Evolutionary conservation across 257 asterid genomes (phyloP).

Genomic region (Petunia axillaris): DNA sequence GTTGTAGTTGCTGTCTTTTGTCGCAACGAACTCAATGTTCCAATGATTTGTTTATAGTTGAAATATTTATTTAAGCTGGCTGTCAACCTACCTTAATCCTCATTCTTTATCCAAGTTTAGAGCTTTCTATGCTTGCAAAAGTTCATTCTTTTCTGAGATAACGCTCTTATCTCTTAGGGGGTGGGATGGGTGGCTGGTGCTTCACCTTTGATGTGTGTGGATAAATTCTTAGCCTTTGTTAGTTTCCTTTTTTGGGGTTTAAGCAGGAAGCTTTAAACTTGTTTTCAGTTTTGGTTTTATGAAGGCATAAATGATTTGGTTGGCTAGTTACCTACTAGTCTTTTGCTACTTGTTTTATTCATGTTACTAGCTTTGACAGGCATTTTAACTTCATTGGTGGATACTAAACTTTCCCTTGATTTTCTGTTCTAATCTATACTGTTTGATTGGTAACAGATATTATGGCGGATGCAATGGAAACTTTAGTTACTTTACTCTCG

Average conservation of each 20-base stretch:
- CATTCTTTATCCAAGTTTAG: not conserved
- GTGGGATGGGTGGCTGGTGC: not conserved
- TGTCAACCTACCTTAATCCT: not conserved
- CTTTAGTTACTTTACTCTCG: constrained; percentile 41
- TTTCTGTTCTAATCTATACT: not conserved
- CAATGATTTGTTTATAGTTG: not conserved
- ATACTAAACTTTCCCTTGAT: not conserved
- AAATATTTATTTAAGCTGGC: not conserved
- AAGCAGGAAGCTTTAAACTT: not conserved
- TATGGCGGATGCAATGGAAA: constrained; percentile 48
- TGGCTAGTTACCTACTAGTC: not conserved
- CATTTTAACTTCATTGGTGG: not conserved
- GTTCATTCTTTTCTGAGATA: not conserved
- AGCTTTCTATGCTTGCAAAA: not conserved
- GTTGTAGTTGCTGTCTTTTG: too few species aligned
- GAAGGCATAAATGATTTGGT: not conserved
- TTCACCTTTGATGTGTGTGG: not conserved
- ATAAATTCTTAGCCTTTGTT: not conserved
- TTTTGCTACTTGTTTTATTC: constrained; percentile 17
- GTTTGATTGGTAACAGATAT: not conserved
- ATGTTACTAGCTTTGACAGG: not conserved
- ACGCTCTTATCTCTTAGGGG: not conserved
- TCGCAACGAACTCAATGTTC: not conserved
- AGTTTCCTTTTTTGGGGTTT: not conserved
- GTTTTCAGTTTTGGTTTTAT: not conserved